Evolutionary conservation across 192 early-diverging fungal species (phyloP), one percentile per base, ranked within the genome.

Genomic region (Pecoramyces ruminantium): DNA sequence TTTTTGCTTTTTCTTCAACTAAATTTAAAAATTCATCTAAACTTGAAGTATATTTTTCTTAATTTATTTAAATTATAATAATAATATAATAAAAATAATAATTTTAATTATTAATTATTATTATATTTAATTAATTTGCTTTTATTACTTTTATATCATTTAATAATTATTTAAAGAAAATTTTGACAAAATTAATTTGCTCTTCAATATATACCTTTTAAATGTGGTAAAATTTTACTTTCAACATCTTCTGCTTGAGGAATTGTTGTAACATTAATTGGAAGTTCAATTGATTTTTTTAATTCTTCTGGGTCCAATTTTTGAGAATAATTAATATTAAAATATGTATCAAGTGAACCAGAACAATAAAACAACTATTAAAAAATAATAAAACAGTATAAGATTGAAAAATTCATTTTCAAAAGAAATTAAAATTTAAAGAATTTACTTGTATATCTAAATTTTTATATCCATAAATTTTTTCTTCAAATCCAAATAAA

Each of bases 391-490:
- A 34, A 13, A 79, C 28, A 28, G 78, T 51, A 25, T 13, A 81
- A 34, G 80, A 80, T 6, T 13, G 30, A 2, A 14, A 78, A 6
- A 13, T 77, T 13, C n/a, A 21, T 21, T n/a, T n/a, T n/a, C n/a
- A n/a, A n/a, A n/a, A n/a, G n/a, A n/a, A n/a, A n/a, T n/a, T n/a
- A n/a, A n/a, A n/a, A n/a, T n/a, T n/a, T n/a, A n/a, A n/a, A 78
- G 79, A 77, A 29, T 81, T 40, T 38, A 89, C 87, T 80, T 92
- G 89, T 80, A 96, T 92, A 34, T 83, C 80, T 79, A 97, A 85
- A 42, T 92, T 90, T 85, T 95, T 95, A 87, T 95, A 98, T 40
- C 97, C 97, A 80, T 93, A 96, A 25, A 96, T 89, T 28, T 91
- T 89, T 85, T 97, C 94, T 18, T 67, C 51, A n/a, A 67, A 67